Evolutionary conservation across 768 basidiomycete species (phyloP).

Genomic region (Boletus edulis): DNA sequence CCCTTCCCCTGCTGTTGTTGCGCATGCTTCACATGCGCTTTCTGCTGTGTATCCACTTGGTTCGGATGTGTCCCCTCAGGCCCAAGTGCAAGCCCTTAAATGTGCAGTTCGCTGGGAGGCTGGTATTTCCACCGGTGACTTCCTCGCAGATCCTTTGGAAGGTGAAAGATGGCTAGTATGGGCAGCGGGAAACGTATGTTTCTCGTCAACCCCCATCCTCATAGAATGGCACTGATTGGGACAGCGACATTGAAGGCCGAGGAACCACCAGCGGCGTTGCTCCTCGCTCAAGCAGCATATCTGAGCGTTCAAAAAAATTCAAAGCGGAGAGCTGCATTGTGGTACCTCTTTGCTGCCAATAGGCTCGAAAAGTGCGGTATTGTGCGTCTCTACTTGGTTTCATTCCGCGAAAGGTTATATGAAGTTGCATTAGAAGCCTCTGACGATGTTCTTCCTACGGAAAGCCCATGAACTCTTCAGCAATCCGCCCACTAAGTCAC

Average conservation of each 20-base stretch:
- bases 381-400: slow-evolving; percentile 44
- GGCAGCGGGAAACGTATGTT: slow-evolving; percentile 77
- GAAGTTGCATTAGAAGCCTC: slow-evolving; percentile 58
- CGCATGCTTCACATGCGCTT: slow-evolving; percentile 64
- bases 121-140: slow-evolving; percentile 56
- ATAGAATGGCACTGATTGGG: slow-evolving; percentile 25
- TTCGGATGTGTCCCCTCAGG: slow-evolving; percentile 54
- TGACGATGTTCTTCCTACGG: slow-evolving; percentile 80
- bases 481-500: slow-evolving; percentile 45
- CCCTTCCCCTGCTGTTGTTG: slow-evolving; percentile 57
- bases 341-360: slow-evolving; percentile 77
- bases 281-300: slow-evolving; percentile 77
- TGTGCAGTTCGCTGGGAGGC: slow-evolving; percentile 79
- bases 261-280: slow-evolving; percentile 75
- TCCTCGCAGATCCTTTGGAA: slow-evolving; percentile 55
- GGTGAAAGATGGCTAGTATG: slow-evolving; percentile 86
- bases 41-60: slow-evolving; percentile 41
- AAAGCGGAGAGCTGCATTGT: slow-evolving; percentile 66
- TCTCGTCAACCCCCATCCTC: neutral
- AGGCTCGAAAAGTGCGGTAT: slow-evolving; percentile 82
- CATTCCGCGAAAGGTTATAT: slow-evolving; percentile 1
- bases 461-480: slow-evolving; percentile 66
- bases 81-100: slow-evolving; percentile 65
- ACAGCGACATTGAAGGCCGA: slow-evolving; percentile 57
- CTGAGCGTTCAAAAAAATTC: slow-evolving; percentile 58